These are phyloP conservation scores for Tricholoma terreum DNA, from an alignment of 768 basidiomycete species.

Conservation along the genomic window DNA sequence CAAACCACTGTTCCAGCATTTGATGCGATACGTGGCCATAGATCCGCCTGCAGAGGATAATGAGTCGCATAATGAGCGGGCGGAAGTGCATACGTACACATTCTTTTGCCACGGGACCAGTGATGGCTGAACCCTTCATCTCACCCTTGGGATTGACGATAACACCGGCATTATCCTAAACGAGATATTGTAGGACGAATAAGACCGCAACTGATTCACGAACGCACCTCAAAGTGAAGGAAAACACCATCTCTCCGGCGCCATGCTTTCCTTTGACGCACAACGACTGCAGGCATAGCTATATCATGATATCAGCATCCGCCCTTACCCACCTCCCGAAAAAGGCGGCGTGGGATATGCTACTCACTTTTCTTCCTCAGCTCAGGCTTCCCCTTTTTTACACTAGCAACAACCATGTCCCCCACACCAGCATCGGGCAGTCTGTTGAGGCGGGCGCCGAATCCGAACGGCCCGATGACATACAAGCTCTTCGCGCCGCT, in stretches of 20 bases:
- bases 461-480: conserved; percentile 93
- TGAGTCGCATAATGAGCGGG: neutral
- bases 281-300: conserved; percentile 97
- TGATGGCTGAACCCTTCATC: conserved; percentile 99
- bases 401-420: conserved; percentile 94
- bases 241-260: conserved; percentile 97
- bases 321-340: neutral
- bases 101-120: conserved; percentile 99
- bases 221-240: conserved; percentile 90
- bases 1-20: conserved; percentile 98
- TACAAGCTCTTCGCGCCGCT: conserved; percentile 95
- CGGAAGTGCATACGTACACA: conserved; percentile 58
- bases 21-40: conserved; percentile 99
- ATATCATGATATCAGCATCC: conserved; percentile 14
- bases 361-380: conserved; percentile 96
- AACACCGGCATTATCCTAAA: conserved; percentile 90
- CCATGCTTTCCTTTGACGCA: conserved; percentile 99
- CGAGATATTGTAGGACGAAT: neutral
- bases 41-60: conserved; percentile 65
- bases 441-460: conserved; percentile 95
- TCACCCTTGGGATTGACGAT: conserved; percentile 99
- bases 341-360: conserved; percentile 12
- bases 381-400: conserved; percentile 99
- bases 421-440: conserved; percentile 94
- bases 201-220: neutral